Evolutionary conservation across 2,329 filamentous ascomycete genomes (phyloP), one percentile per base, ranked within the genome.

Genomic region (Fusarium sambucinum): DNA sequence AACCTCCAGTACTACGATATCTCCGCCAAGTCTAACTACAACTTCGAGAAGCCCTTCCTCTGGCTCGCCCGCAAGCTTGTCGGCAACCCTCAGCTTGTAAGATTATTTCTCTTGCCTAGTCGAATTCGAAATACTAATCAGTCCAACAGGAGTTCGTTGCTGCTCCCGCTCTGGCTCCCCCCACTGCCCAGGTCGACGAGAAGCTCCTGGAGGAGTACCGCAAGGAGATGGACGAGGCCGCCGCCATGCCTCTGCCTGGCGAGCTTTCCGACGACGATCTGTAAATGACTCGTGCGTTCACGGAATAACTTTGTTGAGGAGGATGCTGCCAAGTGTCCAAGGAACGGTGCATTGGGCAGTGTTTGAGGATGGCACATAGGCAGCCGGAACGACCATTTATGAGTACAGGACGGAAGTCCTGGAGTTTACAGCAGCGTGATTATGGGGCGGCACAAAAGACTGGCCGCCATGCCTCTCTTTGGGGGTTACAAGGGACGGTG

Each of bases 1-100:
- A 99, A 98, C 86, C 91, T 99, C 54, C 96, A 99, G 86, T 99
- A 98, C 90, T 99, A 99, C 89, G 96, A 98, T 77, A 98, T 98
- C 82, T 97, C 94, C 41, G 96, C 96, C 84, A 99, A 98, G 88
- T 97, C 94, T 80, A 98, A 98, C 89, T 98, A 99, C 87, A 98
- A 98, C 90, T 98, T 98, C 83, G 95, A 98, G 91, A 99, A 98
- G 90, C 95, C 95, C 70, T 98, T 99, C 93, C 91, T 98, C 77
- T 98, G 96, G 96, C 91, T 99, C 77, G 95, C 94, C 75, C 91
- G 96, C 83, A 99, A 99, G 90, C 90, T 99, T 62, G 94, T 97
- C 76, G 96, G 95, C 83, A 98, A 98, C 88, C 87, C 93, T 77
- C 63, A 69, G 48, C 69, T 76, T 48, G 66, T 70, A 68, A 50